Conservation (phyloP, 495 filamentous ascomycete genomes). For the Xylaria palmicola region DNA sequence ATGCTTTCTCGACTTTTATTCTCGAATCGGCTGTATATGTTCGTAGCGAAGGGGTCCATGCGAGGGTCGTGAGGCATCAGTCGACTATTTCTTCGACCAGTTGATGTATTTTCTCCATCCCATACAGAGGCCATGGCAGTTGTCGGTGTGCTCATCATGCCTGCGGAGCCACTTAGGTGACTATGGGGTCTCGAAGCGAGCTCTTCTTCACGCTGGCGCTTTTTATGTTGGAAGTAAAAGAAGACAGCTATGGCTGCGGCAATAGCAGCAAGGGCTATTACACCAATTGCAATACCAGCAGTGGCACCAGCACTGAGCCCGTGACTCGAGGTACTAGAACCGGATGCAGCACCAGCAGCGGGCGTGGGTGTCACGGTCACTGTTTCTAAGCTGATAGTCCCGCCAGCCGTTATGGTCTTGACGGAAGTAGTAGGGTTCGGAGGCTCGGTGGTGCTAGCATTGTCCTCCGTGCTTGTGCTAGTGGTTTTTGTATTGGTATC, state of each 20-base stretch:
- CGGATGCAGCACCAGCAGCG: neutral
- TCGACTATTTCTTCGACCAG: conserved; percentile 43
- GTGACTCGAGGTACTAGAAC: conserved; percentile 16
- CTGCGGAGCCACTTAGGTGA: conserved; percentile 39
- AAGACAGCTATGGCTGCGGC: conserved; percentile 26
- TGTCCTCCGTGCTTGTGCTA: neutral
- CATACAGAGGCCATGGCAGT: conserved; percentile 33
- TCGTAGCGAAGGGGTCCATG: conserved; percentile 49
- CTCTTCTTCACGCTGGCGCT: conserved; percentile 26
- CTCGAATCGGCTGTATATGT: conserved; percentile 45
- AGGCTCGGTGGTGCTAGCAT: conserved; percentile 6
- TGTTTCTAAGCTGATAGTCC: conserved; percentile 36
- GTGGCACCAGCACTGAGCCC: conserved; percentile 36
- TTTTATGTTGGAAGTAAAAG: conserved; percentile 35
- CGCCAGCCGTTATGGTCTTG: conserved; percentile 43
- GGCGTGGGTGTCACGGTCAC: conserved; percentile 37
- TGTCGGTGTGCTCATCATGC: conserved; percentile 37
- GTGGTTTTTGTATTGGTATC: conserved; percentile 7
- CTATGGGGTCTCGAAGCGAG: conserved; percentile 21
- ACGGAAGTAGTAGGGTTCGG: conserved; percentile 25
- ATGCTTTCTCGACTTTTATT: conserved; percentile 55
- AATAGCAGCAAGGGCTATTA: conserved; percentile 31
- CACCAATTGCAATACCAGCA: conserved; percentile 45
- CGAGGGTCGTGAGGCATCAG: conserved; percentile 57
- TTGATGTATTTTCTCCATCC: conserved; percentile 38